phyloP scores from a whole-genome alignment of 169 alveolate species.

The Plasmodium gaboni region DNA sequence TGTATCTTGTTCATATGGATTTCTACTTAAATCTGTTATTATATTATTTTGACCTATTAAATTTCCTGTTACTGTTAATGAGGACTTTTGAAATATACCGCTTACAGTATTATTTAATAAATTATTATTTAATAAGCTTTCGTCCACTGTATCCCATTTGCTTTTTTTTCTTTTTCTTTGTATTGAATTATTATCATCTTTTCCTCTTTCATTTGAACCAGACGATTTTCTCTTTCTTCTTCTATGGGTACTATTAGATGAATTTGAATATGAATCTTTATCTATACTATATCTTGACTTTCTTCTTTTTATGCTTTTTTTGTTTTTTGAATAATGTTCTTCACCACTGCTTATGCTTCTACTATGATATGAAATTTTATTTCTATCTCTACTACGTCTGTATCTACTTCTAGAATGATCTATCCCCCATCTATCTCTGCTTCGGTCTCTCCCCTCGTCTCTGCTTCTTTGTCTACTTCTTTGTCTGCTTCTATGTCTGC shows the following conservation, averaged over 20 bases:
- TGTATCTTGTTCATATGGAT: slow-evolving; percentile 76
- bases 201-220: slow-evolving; percentile 21
- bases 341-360: slow-evolving; percentile 51
- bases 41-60: slow-evolving; percentile 19
- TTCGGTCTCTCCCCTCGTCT: slow-evolving; percentile 8
- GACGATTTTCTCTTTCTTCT: slow-evolving; percentile 44
- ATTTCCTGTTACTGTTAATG: slow-evolving; percentile 16
- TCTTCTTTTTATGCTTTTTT: slow-evolving; percentile 29
- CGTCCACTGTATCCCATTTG: slow-evolving; percentile 77
- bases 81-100: slow-evolving; percentile 34
- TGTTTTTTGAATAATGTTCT: slow-evolving; percentile 17
- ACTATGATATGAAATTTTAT: slow-evolving; percentile 9
- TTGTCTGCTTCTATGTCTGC: slow-evolving; percentile 24
- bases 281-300: slow-evolving; percentile 40
- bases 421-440: slow-evolving; percentile 24
- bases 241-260: slow-evolving; percentile 17
- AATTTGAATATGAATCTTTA: slow-evolving; percentile 32
- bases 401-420: slow-evolving; percentile 7
- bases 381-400: slow-evolving; percentile 36
- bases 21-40: slow-evolving; percentile 35
- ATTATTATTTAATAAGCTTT: slow-evolving; percentile 38
- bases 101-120: slow-evolving; percentile 27
- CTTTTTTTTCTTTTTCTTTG: slow-evolving; percentile 37
- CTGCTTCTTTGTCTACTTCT: slow-evolving; percentile 34
- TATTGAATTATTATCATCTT: not conserved